A percentile compares a stretch with the other conserved stretches of the same genome.
These are phyloP conservation scores for Diaporthe sp. DNA, from an alignment of 2,329 filamentous ascomycete genomes.

Conservation along the genomic window DNA sequence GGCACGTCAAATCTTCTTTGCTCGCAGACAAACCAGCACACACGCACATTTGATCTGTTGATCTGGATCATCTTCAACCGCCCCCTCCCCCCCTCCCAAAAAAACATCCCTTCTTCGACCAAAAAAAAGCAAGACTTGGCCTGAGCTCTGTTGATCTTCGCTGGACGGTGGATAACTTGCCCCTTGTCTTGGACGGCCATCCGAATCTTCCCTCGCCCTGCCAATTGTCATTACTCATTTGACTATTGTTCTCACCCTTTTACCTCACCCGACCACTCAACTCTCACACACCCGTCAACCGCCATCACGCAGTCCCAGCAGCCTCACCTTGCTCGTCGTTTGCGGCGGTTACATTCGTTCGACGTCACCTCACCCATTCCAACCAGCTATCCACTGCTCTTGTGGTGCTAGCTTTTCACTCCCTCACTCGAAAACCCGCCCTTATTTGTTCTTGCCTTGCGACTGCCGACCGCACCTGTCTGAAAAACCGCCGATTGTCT, in stretches of 20 bases:
- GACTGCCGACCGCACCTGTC: conserved; percentile 17
- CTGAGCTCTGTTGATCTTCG: conserved; percentile 14
- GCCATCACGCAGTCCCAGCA: background rate
- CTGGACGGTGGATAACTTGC: conserved; percentile 23
- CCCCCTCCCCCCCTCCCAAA: too few relatives aligned
- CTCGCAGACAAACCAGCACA: background rate
- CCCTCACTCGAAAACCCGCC: background rate
- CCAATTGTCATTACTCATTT: conserved; percentile 15
- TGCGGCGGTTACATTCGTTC: conserved; percentile 30
- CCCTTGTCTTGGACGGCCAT: conserved; percentile 17
- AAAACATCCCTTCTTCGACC: conserved; percentile 6
- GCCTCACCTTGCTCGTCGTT: conserved; percentile 20
- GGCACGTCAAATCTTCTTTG: conserved; percentile 3
- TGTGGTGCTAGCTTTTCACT: conserved; percentile 9
- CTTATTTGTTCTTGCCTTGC: background rate
- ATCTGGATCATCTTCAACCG: conserved; percentile 28
- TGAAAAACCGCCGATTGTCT: conserved; percentile 20
- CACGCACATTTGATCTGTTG: conserved; percentile 29
- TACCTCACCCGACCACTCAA: conserved; percentile 1
- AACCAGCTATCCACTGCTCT: conserved; percentile 5
- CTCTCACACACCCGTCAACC: conserved; percentile 8
- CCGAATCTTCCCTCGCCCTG: conserved; percentile 15
- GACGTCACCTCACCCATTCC: background rate
- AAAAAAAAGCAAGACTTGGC: conserved; percentile 24
- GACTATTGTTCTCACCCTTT: background rate